Base-by-base conservation (phyloP, 306 rosid genomes). In the Begonia fuchsioides region DNA sequence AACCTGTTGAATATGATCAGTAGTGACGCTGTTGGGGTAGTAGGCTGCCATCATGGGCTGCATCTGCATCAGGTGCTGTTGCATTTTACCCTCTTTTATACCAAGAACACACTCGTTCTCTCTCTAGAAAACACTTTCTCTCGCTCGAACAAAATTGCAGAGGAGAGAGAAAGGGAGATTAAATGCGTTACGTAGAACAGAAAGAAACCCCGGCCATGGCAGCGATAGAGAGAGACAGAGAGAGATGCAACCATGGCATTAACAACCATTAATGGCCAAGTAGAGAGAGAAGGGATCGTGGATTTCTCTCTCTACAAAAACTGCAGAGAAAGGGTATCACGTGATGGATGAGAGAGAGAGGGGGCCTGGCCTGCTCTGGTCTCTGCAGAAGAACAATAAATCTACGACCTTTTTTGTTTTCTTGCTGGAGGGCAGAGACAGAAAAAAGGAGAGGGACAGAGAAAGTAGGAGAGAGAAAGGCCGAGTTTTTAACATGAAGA, bases 1-100 rank as follows among this genome's bases (percentile, higher is more conserved):
- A 16, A 92, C 98, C 96, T 92, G 98, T 70, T 92, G 98, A 82
- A 92, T 92, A 53, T 92, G 98, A 85, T 92, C 98, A 69, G 96
- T 81, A 12, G 98, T 92, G 85, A 85, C 96, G 81, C 74, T 92
- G 83, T 70, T 85, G 50, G 98, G 94, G 58, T 92, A 92, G 66
- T 92, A 92, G 55, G 94, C 77, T 79, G 97, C 94, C 98, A 92
- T 92, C 96, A 85, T 82, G 81, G 98, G 96, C 87, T 85, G 98
- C 94, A 92, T 92, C 98, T 92, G 98, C 96, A 85, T 79, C 98
- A 92, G 94, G 96, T 92, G 96, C 98, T 90, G 98, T 72, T 87
- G 94, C 88, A 81, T 83, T 73, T 72, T 50, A 53, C 45, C 17
- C 60, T 45, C 14, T 50, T 15, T 19, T 19, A 53, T 38, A 59